Conservation (phyloP, 768 basidiomycete genomes). For the Mycena rosella region DNA sequence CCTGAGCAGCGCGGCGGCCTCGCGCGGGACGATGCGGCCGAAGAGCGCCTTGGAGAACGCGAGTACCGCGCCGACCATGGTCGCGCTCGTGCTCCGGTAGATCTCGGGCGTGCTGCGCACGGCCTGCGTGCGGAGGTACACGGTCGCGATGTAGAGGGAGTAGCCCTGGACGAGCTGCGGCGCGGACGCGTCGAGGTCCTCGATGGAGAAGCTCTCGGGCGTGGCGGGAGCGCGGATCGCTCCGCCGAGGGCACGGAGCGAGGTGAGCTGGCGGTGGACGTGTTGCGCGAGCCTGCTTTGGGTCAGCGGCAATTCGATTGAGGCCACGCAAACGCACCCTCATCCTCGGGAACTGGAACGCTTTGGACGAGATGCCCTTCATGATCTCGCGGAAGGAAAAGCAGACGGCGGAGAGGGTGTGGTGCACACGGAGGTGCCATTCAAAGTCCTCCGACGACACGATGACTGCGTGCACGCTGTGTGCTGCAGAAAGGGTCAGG, state of each 20-base stretch:
- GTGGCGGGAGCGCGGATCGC: slow-evolving; percentile 18
- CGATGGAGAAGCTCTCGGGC: slow-evolving; percentile 18
- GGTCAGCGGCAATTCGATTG: no score
- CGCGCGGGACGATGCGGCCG: slow-evolving; percentile 26
- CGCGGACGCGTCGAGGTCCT: slow-evolving; percentile 16
- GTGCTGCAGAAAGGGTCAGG: slow-evolving; percentile 24
- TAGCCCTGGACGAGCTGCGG: slow-evolving; percentile 30
- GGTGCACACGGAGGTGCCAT: slow-evolving; percentile 50
- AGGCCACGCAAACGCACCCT: slow-evolving; percentile 9
- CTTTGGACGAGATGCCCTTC: slow-evolving; percentile 47
- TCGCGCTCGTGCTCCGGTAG: slow-evolving; percentile 29
- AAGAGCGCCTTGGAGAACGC: slow-evolving; percentile 29
- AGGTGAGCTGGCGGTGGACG: slow-evolving; percentile 17
- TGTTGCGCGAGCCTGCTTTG: slow-evolving; percentile 28
- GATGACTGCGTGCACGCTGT: slow-evolving; percentile 51
- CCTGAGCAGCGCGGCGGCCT: slow-evolving; percentile 21
- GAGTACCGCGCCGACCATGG: slow-evolving; percentile 27
- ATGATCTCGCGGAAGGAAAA: slow-evolving; percentile 51
- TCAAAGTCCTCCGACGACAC: slow-evolving; percentile 45
- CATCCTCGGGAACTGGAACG: slow-evolving; percentile 43
- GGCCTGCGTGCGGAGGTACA: slow-evolving; percentile 28
- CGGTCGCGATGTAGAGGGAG: slow-evolving; percentile 29
- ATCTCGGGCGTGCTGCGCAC: slow-evolving; percentile 25
- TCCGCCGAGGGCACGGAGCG: slow-evolving; percentile 4
- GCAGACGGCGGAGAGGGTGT: slow-evolving; percentile 50